phyloP scores from a whole-genome alignment of 176 grass and related monocot species.

The Aegilops tauschii region DNA sequence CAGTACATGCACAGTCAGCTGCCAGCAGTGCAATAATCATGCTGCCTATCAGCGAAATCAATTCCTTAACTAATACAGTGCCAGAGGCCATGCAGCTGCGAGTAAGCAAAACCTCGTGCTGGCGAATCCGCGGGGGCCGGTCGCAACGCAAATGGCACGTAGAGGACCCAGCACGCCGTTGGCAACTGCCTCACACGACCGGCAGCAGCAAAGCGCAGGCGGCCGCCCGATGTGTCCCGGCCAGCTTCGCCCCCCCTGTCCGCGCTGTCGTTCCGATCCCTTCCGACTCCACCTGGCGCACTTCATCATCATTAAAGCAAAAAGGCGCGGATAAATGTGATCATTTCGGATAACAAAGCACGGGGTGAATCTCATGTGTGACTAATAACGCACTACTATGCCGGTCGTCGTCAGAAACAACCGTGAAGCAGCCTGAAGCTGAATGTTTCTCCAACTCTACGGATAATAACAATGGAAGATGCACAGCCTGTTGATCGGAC shows the following conservation, averaged over 20 bases:
- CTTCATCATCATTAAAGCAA: neutral
- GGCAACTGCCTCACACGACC: neutral
- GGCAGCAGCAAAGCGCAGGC: neutral
- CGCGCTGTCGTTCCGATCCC: constrained; percentile 12
- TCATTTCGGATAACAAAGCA: neutral
- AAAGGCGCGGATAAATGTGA: neutral
- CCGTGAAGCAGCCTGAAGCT: neutral
- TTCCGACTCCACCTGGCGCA: neutral
- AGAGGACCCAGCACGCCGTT: neutral
- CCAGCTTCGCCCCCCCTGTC: constrained; percentile 22
- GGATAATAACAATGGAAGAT: neutral
- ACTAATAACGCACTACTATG: neutral
- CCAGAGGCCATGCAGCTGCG: neutral
- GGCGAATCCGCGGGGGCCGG: neutral
- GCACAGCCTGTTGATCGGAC: neutral
- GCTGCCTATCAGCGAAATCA: neutral
- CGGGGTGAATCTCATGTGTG: neutral
- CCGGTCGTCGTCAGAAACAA: neutral
- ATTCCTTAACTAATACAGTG: neutral
- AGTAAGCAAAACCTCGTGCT: neutral
- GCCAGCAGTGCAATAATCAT: neutral
- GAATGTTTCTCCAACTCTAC: neutral
- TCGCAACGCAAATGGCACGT: constrained; percentile 8
- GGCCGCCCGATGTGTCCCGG: neutral
- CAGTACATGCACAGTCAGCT: neutral